phyloP scores from a whole-genome alignment of 768 basidiomycete genomes.

The Tricholoma sp. region DNA sequence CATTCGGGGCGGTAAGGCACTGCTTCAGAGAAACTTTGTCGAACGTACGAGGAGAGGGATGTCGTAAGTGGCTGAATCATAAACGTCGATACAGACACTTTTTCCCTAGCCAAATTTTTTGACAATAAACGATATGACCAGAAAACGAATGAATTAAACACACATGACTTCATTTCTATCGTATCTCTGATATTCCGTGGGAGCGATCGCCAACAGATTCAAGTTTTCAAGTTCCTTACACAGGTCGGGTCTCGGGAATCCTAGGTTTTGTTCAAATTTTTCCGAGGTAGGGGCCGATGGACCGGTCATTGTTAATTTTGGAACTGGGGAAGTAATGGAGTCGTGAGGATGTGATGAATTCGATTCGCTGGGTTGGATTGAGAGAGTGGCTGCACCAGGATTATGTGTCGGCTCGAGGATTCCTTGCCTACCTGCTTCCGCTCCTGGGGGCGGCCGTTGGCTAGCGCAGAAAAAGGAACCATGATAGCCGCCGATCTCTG shows the following conservation, averaged over 20 bases:
- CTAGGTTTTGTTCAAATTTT: too few relatives aligned
- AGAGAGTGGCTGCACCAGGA: not conserved
- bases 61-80: not conserved
- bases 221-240: not conserved
- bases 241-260: not conserved
- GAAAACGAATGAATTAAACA: not conserved
- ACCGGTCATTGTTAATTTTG: not conserved
- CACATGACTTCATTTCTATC: not conserved
- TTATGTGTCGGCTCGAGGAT: not conserved
- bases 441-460: not conserved
- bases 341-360: not conserved
- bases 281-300: not conserved
- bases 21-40: not conserved
- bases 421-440: not conserved
- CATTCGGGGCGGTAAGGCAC: not conserved
- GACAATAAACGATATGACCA: not conserved
- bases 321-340: not conserved
- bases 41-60: not conserved
- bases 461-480: not conserved
- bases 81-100: not conserved
- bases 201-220: not conserved
- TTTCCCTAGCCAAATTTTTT: not conserved
- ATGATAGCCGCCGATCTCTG: not conserved
- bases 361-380: not conserved
- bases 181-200: not conserved